Conservation (phyloP, 2,329 filamentous ascomycete species). For the Botrytis elliptica region DNA sequence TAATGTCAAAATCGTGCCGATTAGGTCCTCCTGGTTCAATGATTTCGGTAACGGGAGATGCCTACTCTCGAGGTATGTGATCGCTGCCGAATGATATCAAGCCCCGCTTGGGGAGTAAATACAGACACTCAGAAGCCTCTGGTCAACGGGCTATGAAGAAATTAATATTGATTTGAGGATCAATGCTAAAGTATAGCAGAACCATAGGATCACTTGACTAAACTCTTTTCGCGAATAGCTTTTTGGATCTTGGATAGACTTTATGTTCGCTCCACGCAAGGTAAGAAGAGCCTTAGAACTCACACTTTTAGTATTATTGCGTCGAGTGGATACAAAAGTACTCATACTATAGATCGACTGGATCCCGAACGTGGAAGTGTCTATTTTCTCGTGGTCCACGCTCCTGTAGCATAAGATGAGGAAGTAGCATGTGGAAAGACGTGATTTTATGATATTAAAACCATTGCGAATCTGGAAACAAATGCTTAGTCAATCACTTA, state of each 20-base stretch:
- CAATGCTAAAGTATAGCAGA: neutral
- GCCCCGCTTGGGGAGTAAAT: neutral
- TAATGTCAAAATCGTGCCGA: neutral
- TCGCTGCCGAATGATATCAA: neutral
- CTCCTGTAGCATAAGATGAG: neutral
- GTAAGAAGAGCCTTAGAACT: neutral
- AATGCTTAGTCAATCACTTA: neutral
- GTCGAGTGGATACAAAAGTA: neutral
- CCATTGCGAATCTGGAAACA: neutral
- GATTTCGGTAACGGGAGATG: too few relatives aligned
- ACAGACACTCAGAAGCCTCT: neutral
- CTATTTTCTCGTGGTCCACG: neutral
- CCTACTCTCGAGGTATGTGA: neutral
- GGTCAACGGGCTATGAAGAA: fast-evolving
- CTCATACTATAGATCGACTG: neutral
- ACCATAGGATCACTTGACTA: neutral
- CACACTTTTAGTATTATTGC: neutral
- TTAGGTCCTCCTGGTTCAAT: neutral
- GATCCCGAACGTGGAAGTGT: neutral
- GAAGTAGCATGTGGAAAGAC: neutral
- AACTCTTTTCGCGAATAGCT: neutral
- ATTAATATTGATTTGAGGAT: neutral
- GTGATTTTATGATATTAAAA: neutral
- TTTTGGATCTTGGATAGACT: neutral
- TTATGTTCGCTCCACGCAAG: neutral